Conservation (phyloP, 805 yeast genomes). For the Myxozyma neglecta region DNA sequence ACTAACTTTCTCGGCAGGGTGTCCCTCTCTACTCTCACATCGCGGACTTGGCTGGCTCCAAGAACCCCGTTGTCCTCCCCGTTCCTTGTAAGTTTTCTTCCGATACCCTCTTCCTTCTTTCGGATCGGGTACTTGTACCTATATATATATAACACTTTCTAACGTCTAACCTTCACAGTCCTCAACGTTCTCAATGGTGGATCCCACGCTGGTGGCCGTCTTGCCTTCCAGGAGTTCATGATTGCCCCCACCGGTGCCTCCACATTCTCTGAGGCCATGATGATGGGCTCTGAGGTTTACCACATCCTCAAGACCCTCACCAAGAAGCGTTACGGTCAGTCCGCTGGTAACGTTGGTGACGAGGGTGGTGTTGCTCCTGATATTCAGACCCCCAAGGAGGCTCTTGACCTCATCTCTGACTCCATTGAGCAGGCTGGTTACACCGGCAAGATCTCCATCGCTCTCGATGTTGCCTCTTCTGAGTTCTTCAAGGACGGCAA, state of each 20-base stretch:
- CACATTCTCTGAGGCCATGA: constrained; percentile 90
- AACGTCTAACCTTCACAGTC: constrained; percentile 47
- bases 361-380: constrained; percentile 99
- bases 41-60: constrained; percentile 74
- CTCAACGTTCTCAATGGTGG: constrained; percentile 99
- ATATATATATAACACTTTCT: neutral
- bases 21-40: constrained; percentile 93
- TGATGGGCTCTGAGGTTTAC: constrained; percentile 98
- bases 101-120: neutral
- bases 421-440: constrained; percentile 95
- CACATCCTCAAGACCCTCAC: constrained; percentile 91
- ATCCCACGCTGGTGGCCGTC: constrained; percentile 99
- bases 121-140: neutral
- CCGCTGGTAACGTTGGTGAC: constrained; percentile 99
- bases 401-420: constrained; percentile 85
- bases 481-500: constrained; percentile 96
- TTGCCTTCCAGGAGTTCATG: constrained; percentile 99
- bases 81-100: constrained; percentile 59
- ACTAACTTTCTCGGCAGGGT: constrained; percentile 40
- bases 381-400: constrained; percentile 92
- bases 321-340: constrained; percentile 93
- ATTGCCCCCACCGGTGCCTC: constrained; percentile 92
- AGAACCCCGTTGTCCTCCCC: constrained; percentile 88
- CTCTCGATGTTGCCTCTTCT: constrained; percentile 94
- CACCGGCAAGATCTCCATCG: constrained; percentile 88